Evolutionary conservation across 352 stramenopile species (phyloP).

Genomic region (Phytophthora pisi): DNA sequence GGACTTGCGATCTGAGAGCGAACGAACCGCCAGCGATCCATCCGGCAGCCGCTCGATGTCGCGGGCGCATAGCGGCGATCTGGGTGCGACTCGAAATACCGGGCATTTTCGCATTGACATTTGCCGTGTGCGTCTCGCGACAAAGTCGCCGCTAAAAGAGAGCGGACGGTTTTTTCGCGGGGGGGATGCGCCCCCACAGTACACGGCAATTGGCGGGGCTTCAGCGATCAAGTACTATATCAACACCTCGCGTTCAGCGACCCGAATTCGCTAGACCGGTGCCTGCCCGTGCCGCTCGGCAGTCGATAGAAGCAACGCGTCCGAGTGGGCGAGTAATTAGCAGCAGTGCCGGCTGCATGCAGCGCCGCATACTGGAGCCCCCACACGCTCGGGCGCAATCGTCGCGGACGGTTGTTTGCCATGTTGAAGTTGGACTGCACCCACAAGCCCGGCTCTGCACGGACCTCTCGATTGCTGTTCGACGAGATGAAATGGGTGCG

Average conservation of each 20-base stretch:
- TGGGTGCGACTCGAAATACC: background rate
- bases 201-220: background rate
- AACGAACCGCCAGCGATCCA: background rate
- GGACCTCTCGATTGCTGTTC: background rate
- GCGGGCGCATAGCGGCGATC: constrained; percentile 4
- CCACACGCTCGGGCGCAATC: background rate
- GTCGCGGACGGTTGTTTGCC: background rate
- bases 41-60: too few relatives aligned
- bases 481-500: background rate
- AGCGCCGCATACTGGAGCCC: background rate
- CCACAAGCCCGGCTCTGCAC: background rate
- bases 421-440: background rate
- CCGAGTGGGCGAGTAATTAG: background rate
- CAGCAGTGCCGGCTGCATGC: background rate
- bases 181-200: background rate
- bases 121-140: background rate
- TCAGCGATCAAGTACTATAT: background rate
- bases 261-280: background rate
- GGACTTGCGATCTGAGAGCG: background rate
- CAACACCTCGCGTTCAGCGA: background rate
- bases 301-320: background rate
- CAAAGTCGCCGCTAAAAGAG: constrained; percentile 1
- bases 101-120: background rate
- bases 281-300: background rate
- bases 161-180: background rate